Percentiles rank a stretch among this genome's conserved stretches.
These are phyloP conservation scores for Golubevia sp. DNA, from an alignment of 1,284 basidiomycete species.

Conservation along the genomic window DNA sequence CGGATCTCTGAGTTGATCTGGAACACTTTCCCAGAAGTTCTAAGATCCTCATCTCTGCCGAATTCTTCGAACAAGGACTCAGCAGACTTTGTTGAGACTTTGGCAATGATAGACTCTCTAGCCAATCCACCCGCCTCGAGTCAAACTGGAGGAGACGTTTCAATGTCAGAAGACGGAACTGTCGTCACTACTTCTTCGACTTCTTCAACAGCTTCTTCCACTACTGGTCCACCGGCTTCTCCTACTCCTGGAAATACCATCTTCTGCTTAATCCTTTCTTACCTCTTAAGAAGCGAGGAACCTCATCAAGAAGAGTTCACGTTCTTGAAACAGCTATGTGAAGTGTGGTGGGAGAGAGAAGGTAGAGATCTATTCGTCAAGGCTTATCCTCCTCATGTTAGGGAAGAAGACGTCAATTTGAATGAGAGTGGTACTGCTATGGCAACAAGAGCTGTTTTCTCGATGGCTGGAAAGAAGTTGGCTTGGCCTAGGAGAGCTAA, in stretches of 20 bases:
- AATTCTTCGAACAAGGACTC: conserved; percentile 11
- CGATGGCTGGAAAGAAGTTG: background rate
- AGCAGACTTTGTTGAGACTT: conserved; percentile 36
- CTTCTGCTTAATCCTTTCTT: background rate
- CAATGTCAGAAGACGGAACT: background rate
- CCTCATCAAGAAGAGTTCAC: background rate
- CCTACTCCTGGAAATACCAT: background rate
- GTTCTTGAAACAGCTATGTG: background rate
- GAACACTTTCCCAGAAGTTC: conserved; percentile 41
- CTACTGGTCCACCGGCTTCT: background rate
- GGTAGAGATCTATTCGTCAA: background rate
- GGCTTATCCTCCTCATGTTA: background rate
- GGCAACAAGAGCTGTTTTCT: background rate
- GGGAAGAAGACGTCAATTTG: background rate
- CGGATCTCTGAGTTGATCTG: conserved; percentile 37
- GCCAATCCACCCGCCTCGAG: background rate
- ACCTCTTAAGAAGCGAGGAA: background rate
- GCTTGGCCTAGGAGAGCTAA: background rate
- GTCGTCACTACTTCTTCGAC: background rate
- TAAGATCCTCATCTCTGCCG: conserved; percentile 33
- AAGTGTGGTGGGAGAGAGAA: background rate
- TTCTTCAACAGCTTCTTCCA: background rate
- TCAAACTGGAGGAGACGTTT: background rate
- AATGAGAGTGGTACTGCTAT: background rate
- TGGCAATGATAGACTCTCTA: conserved; percentile 5